Evolutionary conservation across 202 grass and related monocot genomes (phyloP), one percentile per base, ranked within the genome.

Genomic region (Carex arenaria): DNA sequence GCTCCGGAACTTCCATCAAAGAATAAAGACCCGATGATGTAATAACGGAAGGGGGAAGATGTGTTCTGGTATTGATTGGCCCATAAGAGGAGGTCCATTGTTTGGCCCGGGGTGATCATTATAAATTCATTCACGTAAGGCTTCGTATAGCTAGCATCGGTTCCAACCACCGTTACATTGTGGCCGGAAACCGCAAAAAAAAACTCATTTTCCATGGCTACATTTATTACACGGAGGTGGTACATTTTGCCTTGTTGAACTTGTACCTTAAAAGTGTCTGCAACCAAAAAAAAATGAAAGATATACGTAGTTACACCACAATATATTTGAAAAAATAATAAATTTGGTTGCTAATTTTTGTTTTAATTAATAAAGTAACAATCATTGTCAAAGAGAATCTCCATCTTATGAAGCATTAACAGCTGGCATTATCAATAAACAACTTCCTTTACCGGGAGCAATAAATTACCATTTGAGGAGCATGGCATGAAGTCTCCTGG

Each of bases 71-170:
- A 17, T 18, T 81, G 70, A 23, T 81, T 72, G 18, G 90, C 91
- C 2, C 68, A 18, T 59, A 97, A 88, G 17, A 97, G 86, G 68
- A 85, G 81, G 86, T 93, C 84, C 36, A 88, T 85, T 19, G 91
- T 97, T 67, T 97, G 94, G 0, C 91, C 94, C 0, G 94, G 89
- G 0, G 93, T 63, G 72, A 97, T 90, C 81, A 97, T 68, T 64
- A 97, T 87, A 73, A 47, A n/a, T 2, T 93, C 81, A 64, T 85
- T 90, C 19, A 63, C 84, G 62, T 91, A 88, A 9, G 91, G 89
- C 85, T 97, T 97, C 10, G 87, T 90, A 82, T 97, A 97, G 61
- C 74, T 72, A 0, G 64, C 91, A 10, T 97, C 94, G n/a, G 60
- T 88, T 53, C 82, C 94, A 3, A 97, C 89, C 62, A 97, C 84